Evolutionary conservation across 495 filamentous ascomycete species (phyloP), one percentile per base, ranked within the genome.

Genomic region (Amphirosellinia nigrospora): DNA sequence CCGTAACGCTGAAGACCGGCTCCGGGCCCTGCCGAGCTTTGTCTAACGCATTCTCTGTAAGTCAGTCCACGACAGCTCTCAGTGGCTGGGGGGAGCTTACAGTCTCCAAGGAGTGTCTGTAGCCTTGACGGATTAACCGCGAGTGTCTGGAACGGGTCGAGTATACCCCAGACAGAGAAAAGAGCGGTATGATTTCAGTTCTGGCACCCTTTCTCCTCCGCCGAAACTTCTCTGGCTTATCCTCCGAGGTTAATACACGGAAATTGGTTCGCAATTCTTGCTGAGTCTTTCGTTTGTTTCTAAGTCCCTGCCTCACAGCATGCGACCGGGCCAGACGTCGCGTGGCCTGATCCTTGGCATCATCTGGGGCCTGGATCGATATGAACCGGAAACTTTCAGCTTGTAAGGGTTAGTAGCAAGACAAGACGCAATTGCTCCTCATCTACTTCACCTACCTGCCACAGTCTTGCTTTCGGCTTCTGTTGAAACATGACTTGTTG

Each of bases 1-100:
- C 78, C 38, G 64, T 45, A 60, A 81, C 48, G 60, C 77, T 82
- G 21, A 83, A 74, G 11, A 81, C 65, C 34, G 80, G 80, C 70
- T 82, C 74, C 8, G 66, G 38, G 41, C 74, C 68, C 34, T 74
- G 65, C 23, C 62, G 71, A 32, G 69, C 52, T 36, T 21, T 26
- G 23, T 74, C 71, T 77, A 15, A 55, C 39, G 3, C 16, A 36
- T 56, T 66, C 13, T 11, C 9, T 32, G 19, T 68, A 32, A 67
- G 52, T n/a, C 15, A 21, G 23, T 23, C 16, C 36, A 16, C 32
- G 9, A 26, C n/a, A 10, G 30, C 6, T 30, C 15, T 43, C 10
- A 8, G 8, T 21, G 23, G 34, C 16, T 21, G 26, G 2, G 26
- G 73, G 11, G n/a, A 50, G 10, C 80, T 78, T 75, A 82, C 79